These are phyloP conservation scores for Aureobasidium lini DNA, from an alignment of 2,329 filamentous ascomycete species.

Conservation along the genomic window DNA sequence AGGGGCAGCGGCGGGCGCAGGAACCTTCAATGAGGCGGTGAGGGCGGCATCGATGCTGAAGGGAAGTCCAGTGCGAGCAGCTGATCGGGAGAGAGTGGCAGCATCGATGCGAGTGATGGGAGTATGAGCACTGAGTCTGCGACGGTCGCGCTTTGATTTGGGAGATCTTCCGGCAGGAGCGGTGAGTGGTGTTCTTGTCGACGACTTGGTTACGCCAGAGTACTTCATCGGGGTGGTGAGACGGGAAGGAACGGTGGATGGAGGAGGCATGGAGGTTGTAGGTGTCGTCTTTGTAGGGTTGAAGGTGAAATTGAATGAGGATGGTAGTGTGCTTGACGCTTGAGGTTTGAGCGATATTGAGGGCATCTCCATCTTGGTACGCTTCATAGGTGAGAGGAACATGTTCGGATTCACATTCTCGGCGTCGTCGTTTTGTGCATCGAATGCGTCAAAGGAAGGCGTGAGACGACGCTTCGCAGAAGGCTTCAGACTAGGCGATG, in stretches of 20 bases:
- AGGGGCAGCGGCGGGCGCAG: constrained; percentile 27
- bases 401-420: constrained; percentile 53
- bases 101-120: constrained; percentile 64
- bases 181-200: constrained; percentile 37
- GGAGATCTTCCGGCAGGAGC: constrained; percentile 78
- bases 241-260: constrained; percentile 21
- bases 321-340: constrained; percentile 31
- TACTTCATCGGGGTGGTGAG: constrained; percentile 29
- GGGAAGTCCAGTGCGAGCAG: constrained; percentile 46
- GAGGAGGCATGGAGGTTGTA: constrained; percentile 34
- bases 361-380: constrained; percentile 36
- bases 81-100: constrained; percentile 48
- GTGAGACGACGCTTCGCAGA: constrained; percentile 41
- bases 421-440: constrained; percentile 34
- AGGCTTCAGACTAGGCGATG: constrained; percentile 25
- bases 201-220: constrained; percentile 34
- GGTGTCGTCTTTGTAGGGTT: constrained; percentile 20
- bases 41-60: constrained; percentile 83
- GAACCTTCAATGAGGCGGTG: constrained; percentile 61
- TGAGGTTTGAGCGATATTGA: constrained; percentile 30
- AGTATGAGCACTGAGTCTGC: constrained; percentile 51
- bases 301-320: constrained; percentile 21
- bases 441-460: constrained; percentile 34
- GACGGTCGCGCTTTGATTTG: constrained; percentile 62
- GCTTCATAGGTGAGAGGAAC: constrained; percentile 46